Base-by-base conservation (phyloP, 176 grass and related monocot genomes). In the Paspalum notatum region DNA sequence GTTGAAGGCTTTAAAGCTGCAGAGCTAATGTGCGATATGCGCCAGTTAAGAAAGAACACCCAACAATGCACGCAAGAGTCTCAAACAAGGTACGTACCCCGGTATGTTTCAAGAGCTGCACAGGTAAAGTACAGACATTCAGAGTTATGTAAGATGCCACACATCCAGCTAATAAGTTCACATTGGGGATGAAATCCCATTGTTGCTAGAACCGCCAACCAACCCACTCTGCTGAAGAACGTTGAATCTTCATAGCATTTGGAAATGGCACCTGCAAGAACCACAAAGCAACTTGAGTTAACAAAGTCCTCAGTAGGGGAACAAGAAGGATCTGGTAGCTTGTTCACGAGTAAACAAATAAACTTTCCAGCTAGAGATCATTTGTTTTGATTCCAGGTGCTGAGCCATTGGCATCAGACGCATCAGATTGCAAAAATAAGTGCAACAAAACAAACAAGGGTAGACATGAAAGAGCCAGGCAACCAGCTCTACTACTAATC, bases 381-480 rank as follows among this genome's bases (percentile, higher is more conserved):
- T 59, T 66, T 78, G 42, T 6, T 61, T 54, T 43, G 51, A 68
- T 53, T 38, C 13, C 71, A 72, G 22, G 21, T 76, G 63, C 21
- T 20, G 32, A 50, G 40, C n/a, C 15, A 56, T 56, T 78, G 20
- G 25, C 71, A 71, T 64, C 18, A 53, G 59, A 58, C 18, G 25
- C 71, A 71, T 64, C 18, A 53, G 59, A 58, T 24, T 3, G 0
- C 17, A 0, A 27, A 42, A 68, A 39, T 26, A 59, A 52, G n/a
- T 12, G 67, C 12, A 45, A 71, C 10, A 43, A 76, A 86, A 73
- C 41, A 45, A 82, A 66, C 43, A 85, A 66, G 18, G 60, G 5
- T 13, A 78, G 9, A 50, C 11, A 73, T 32, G 14, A 49, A 49
- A 42, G 45, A 12, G 15, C 20, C 50, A 32, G 32, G 32, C 32